phyloP scores from a whole-genome alignment of 768 basidiomycete genomes.

The Cantharellus anzutake region DNA sequence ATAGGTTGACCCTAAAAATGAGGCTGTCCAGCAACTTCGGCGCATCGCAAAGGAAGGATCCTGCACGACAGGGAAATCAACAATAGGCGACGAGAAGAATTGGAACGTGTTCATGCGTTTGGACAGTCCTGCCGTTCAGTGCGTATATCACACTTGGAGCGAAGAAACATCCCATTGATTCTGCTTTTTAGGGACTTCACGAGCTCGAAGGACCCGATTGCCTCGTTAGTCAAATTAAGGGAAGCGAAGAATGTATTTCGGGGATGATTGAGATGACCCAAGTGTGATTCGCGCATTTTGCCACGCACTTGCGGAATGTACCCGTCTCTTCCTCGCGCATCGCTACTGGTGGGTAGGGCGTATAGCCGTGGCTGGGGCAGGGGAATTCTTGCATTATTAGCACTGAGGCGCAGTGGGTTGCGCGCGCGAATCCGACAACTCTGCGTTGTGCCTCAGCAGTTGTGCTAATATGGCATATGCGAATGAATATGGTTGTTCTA shows the following conservation, averaged over 20 bases:
- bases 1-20: conserved; percentile 39
- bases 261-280: conserved; percentile 27
- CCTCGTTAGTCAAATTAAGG: conserved; percentile 56
- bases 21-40: conserved; percentile 37
- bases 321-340: too few relatives aligned
- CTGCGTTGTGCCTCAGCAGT: too few relatives aligned
- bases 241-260: conserved; percentile 70
- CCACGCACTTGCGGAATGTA: too few relatives aligned
- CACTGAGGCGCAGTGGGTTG: too few relatives aligned
- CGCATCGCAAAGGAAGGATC: conserved; percentile 37
- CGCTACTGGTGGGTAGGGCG: too few relatives aligned
- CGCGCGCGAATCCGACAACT: too few relatives aligned
- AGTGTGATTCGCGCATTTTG: too few relatives aligned
- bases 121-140: conserved; percentile 42
- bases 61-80: conserved; percentile 62
- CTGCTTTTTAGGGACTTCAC: conserved; percentile 29
- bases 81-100: conserved; percentile 81
- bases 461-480: too few relatives aligned
- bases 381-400: too few relatives aligned
- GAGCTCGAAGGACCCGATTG: conserved; percentile 28
- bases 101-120: conserved; percentile 95
- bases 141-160: conserved; percentile 13
- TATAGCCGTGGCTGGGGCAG: too few relatives aligned
- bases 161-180: background rate
- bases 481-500: too few relatives aligned